phyloP scores from a whole-genome alignment of 306 rosid genomes.

The Prosopis cineraria region DNA sequence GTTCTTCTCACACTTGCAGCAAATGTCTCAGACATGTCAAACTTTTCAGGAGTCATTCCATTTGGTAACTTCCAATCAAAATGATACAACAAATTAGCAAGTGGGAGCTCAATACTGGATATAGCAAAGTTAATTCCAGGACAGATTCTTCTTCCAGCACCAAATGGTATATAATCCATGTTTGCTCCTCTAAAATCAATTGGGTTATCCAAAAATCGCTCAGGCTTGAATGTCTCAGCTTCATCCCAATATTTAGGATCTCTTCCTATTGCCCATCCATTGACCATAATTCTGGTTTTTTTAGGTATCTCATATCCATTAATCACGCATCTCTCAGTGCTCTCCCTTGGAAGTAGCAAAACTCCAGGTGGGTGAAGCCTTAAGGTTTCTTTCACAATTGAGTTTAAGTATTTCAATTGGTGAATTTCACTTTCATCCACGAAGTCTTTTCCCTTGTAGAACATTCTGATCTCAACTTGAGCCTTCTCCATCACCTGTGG shows the following conservation, averaged over 20 bases:
- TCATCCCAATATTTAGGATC: no score
- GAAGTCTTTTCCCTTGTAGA: neutral
- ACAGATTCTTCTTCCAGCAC: no score
- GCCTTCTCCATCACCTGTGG: neutral
- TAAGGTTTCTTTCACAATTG: neutral
- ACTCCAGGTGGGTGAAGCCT: neutral
- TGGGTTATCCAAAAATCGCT: neutral
- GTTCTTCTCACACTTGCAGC: neutral
- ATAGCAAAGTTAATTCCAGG: no score
- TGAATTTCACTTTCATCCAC: constrained; percentile 1
- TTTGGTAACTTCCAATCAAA: neutral
- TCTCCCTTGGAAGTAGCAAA: neutral
- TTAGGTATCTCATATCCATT: neutral
- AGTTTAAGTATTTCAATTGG: neutral
- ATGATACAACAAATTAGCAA: neutral
- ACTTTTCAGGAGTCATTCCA: neutral
- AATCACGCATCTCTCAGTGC: neutral
- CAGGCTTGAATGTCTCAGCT: neutral
- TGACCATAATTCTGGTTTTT: neutral
- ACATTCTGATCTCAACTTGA: neutral
- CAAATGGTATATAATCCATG: no score
- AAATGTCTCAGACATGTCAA: neutral
- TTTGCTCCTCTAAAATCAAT: neutral
- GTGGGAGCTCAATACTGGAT: no score
- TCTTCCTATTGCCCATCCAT: neutral